Evolutionary conservation across 768 basidiomycete species (phyloP), one percentile per base, ranked within the genome.

Genomic region (Mycena amicta): DNA sequence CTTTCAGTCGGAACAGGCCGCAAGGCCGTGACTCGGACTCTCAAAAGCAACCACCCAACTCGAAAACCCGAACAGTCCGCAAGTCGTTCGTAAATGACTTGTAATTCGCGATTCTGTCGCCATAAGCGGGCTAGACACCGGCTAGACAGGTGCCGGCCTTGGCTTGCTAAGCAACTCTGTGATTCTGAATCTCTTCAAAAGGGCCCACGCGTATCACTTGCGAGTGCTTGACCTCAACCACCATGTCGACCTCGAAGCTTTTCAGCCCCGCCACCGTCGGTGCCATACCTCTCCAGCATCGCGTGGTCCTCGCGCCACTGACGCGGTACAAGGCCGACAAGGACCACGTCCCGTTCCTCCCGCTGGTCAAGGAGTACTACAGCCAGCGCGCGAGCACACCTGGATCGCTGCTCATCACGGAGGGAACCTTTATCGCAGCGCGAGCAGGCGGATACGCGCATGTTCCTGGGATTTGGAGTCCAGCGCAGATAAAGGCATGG

Each of bases 401-500:
- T 0, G 86, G 86, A 0, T 85, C 81, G 0, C 70, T 88, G 11
- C 69, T 85, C 43, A 77, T 90, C 55, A 70, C 83, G 2, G 86
- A 89, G 68, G 86, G 76, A 0, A 84, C 84, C 2, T 72, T 79
- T 52, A 80, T 89, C 49, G 76, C 80, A 0, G 67, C 70, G 1
- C 63, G 77, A 15, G 84, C 85, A 0, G 83, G 80, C 2, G 86
- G 84, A 1, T 75, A 71, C 40, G 50, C 56, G 1, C 70, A 83
- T 54, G 77, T 81, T 0, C 89, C 89, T 1, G 89, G 89, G 0
- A 83, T 90, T 53, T 90, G 81, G 76, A 83, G 68, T n/a, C 68
- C 79, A 2, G 83, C 80, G 23, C 90, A 93, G 61, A 78, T 86
- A 30, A 63, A 56, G 0, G 81, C 71, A 0, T 89, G 86, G 87